Conservation (phyloP, 805 yeast genomes). For the Zygosaccharomyces rouxii region DNA sequence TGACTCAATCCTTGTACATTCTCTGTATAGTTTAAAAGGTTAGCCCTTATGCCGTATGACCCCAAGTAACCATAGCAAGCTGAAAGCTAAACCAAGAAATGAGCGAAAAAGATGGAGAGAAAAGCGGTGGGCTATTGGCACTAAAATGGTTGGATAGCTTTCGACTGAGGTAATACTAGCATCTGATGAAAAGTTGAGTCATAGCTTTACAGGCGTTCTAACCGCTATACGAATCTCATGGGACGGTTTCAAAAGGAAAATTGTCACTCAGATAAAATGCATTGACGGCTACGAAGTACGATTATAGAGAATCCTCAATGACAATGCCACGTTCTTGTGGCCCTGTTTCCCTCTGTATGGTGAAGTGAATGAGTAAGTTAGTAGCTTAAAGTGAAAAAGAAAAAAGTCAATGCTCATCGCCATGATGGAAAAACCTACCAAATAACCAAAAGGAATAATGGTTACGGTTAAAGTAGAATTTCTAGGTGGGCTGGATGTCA, state of each 20-base stretch:
- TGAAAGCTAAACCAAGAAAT: neutral
- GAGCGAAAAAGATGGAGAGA: neutral
- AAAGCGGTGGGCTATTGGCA: too few species aligned
- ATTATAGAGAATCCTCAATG: too few species aligned
- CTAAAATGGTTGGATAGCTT: too few species aligned
- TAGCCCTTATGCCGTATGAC: neutral
- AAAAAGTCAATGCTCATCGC: neutral
- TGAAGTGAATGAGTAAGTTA: neutral
- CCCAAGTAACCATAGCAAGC: neutral
- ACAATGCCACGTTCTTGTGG: constrained; percentile 13
- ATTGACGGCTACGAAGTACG: too few species aligned
- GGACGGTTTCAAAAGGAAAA: too few species aligned
- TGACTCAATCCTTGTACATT: neutral
- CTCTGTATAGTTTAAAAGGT: neutral
- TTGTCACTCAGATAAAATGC: too few species aligned
- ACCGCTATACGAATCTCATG: neutral
- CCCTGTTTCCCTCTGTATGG: neutral
- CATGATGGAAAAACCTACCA: neutral
- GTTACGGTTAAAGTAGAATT: constrained; percentile 43
- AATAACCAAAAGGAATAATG: constrained; percentile 13
- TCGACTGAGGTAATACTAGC: neutral
- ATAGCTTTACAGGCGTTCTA: neutral
- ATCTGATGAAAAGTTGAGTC: neutral
- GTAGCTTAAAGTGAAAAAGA: constrained; percentile 1
- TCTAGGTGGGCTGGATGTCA: constrained; percentile 79